phyloP scores from a whole-genome alignment of 108 stramenopile species.

The Conticribra guillardii region DNA sequence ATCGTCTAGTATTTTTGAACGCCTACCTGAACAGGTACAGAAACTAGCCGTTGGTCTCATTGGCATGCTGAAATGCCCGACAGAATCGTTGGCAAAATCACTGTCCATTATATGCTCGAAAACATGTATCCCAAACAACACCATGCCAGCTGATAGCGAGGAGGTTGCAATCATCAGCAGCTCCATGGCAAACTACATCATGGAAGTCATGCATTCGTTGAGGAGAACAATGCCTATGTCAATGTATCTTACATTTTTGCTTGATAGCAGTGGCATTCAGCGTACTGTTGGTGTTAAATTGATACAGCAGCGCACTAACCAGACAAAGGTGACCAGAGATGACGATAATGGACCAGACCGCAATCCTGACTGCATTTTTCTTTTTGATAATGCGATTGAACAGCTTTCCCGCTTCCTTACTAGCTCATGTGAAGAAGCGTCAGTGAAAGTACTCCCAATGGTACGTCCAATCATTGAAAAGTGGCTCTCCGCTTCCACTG shows the following conservation, averaged over 20 bases:
- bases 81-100: slow-evolving; percentile 23
- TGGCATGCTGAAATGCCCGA: slow-evolving; percentile 53
- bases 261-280: slow-evolving; percentile 51
- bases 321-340: not conserved
- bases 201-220: slow-evolving; percentile 54
- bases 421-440: slow-evolving; percentile 17
- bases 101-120: slow-evolving; percentile 53
- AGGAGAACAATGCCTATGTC: slow-evolving; percentile 69
- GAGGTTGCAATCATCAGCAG: slow-evolving; percentile 12
- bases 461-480: slow-evolving; percentile 33
- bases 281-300: slow-evolving; percentile 7
- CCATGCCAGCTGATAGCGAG: slow-evolving; percentile 6
- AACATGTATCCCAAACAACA: slow-evolving; percentile 9
- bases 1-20: slow-evolving; percentile 57
- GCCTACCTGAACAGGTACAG: slow-evolving; percentile 53
- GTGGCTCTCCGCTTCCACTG: slow-evolving; percentile 26
- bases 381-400: slow-evolving; percentile 35
- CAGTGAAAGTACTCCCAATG: slow-evolving; percentile 40
- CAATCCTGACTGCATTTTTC: slow-evolving; percentile 18
- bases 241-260: slow-evolving; percentile 60
- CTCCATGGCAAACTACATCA: slow-evolving; percentile 45
- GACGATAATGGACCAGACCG: slow-evolving; percentile 1
- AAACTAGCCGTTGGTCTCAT: slow-evolving; percentile 56
- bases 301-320: not conserved
- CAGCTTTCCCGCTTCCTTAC: slow-evolving; percentile 35